Evolutionary conservation across 2,329 filamentous ascomycete genomes (phyloP), one percentile per base, ranked within the genome.

Genomic region (Apiospora hydei): DNA sequence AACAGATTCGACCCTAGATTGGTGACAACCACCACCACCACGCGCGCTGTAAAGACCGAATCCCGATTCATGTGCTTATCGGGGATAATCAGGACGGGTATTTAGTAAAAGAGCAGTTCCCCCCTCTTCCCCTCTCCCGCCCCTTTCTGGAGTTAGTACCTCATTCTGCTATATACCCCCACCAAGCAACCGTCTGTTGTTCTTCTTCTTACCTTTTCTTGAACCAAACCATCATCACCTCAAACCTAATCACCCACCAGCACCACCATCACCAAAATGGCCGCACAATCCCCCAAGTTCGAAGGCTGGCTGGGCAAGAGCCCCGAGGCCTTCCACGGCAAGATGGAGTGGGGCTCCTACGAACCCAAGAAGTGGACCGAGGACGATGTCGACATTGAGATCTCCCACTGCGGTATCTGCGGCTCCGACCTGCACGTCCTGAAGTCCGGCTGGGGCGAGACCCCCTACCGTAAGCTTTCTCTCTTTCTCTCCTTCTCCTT

Each of bases 381-480:
- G 78, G 87, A 84, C 38, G 89, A 92, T 73, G 81, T 92, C 72
- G 90, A 92, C 77, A 89, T 92, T 76, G 83, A 87, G 77, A 82
- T 92, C 74, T 86, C 88, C 11, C 89, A 91, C 82, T 91, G 89
- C 76, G 90, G 90, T 71, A 86, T 92, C 74, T 92, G 90, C 77
- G 89, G 88, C 70, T 87, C 86, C 0, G 90, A 85, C 49, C 47
- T 73, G 26, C 72, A 73, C 68, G 71, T 51, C 16, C 68, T 69
- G 34, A 69, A 57, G 46, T 53, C 46, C 38, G 72, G 72, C 43
- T 73, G 72, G 72, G 72, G 72, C 61, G 66, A 69, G 51, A 73
- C 72, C 16, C 72, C 72, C 4, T 73, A 73, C 67, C 72, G 71
- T 72, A 41, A 66, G 71, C 66, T 43, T 44, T 44, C 24, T 3